Percentiles rank a stretch among this genome's conserved stretches.
Conservation (phyloP, 2,329 filamentous ascomycete species). For the Rutstroemia sp. region DNA sequence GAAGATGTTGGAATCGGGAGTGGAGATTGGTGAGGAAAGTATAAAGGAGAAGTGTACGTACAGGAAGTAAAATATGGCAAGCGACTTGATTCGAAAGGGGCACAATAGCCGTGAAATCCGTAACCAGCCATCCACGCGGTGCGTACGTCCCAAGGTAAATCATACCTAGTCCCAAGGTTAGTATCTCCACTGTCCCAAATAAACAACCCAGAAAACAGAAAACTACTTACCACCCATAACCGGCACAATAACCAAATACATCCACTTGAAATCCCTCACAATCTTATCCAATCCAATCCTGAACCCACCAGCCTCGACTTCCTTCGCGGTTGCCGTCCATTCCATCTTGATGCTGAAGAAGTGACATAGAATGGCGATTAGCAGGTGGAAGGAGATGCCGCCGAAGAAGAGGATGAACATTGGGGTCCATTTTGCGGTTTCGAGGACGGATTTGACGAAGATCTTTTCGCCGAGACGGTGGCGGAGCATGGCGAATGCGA, state of each 20-base stretch:
- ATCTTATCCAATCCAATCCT: constrained; percentile 49
- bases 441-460: constrained; percentile 34
- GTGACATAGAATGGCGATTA: constrained; percentile 35
- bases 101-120: constrained; percentile 50
- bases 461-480: constrained; percentile 17
- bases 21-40: neutral
- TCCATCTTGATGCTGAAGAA: constrained; percentile 38
- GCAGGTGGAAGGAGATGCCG: constrained; percentile 37
- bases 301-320: constrained; percentile 49
- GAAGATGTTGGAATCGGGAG: neutral
- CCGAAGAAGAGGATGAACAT: constrained; percentile 37
- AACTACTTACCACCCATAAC: constrained; percentile 12
- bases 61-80: constrained; percentile 16
- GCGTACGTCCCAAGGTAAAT: constrained; percentile 23
- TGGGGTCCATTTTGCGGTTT: constrained; percentile 48
- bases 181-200: neutral
- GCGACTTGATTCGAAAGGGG: constrained; percentile 39
- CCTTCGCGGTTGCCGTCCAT: constrained; percentile 52
- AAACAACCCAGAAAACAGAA: neutral
- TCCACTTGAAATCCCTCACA: constrained; percentile 48
- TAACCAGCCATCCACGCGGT: constrained; percentile 45
- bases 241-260: constrained; percentile 29
- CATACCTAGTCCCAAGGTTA: constrained; percentile 14
- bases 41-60: neutral
- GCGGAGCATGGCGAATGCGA: constrained; percentile 20